phyloP scores from a whole-genome alignment of 495 filamentous ascomycete genomes.

The Collariella sp. region DNA sequence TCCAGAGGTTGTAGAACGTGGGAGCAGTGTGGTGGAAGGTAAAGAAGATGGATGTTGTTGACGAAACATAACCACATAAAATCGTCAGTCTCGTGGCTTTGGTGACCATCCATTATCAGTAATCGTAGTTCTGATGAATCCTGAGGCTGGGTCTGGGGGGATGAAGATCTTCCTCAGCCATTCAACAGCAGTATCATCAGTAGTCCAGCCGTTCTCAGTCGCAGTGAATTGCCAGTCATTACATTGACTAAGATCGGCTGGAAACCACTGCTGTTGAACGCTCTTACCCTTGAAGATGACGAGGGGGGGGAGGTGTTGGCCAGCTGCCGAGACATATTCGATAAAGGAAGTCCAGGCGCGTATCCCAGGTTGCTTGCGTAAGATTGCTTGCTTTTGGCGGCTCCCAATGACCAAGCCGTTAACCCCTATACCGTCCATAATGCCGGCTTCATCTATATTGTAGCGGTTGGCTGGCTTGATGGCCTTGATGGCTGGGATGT shows the following conservation, averaged over 20 bases:
- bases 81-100: slow-evolving; percentile 10
- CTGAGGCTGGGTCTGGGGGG: slow-evolving; percentile 7
- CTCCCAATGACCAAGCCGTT: slow-evolving; percentile 3
- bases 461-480: slow-evolving; percentile 1
- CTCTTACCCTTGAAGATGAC: slow-evolving; percentile 9
- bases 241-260: neutral
- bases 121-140: slow-evolving; percentile 13
- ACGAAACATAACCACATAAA: slow-evolving; percentile 6
- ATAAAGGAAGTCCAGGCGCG: neutral
- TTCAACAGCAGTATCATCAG: neutral
- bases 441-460: neutral
- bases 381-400: neutral
- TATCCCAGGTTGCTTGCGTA: neutral
- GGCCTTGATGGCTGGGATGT: neutral
- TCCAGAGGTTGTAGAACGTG: slow-evolving; percentile 23
- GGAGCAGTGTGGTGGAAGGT: slow-evolving; percentile 1
- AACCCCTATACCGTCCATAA: neutral
- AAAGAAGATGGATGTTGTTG: slow-evolving; percentile 9
- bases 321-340: slow-evolving; percentile 4
- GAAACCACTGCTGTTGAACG: slow-evolving; percentile 11
- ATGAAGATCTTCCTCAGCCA: slow-evolving; percentile 12
- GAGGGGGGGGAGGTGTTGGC: neutral
- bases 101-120: slow-evolving; percentile 26
- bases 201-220: slow-evolving; percentile 10
- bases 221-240: slow-evolving; percentile 1